A percentile compares a stretch with the other conserved stretches of the same genome.
phyloP scores from a whole-genome alignment of 352 stramenopile species.

The Peronospora farinosa region DNA sequence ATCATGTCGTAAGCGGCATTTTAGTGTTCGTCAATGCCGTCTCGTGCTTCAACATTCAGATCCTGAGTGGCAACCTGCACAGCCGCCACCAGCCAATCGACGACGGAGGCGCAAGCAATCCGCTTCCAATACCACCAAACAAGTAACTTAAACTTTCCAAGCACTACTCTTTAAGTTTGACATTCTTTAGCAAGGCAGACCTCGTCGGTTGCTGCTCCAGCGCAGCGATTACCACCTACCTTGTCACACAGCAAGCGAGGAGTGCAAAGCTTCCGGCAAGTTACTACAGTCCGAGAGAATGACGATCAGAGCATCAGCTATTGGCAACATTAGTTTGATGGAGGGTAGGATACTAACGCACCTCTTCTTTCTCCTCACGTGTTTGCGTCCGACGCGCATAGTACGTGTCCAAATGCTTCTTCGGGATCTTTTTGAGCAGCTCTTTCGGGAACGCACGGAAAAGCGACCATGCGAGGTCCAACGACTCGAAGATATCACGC shows the following conservation, averaged over 20 bases:
- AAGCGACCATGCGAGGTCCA: constrained; percentile 98
- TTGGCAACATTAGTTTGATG: neutral
- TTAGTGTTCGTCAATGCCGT: constrained; percentile 59
- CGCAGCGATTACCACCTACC: constrained; percentile 6
- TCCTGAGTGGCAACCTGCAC: constrained; percentile 52
- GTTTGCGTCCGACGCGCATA: constrained; percentile 92
- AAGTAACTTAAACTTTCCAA: constrained; percentile 28
- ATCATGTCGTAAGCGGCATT: constrained; percentile 59
- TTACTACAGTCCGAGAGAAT: constrained; percentile 15
- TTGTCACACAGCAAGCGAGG: constrained; percentile 4
- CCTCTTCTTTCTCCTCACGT: constrained; percentile 83
- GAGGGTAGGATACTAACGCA: constrained; percentile 14
- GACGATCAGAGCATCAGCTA: constrained; percentile 9
- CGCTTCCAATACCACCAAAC: constrained; percentile 12
- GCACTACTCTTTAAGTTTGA: constrained; percentile 22
- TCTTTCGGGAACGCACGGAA: constrained; percentile 98
- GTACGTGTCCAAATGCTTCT: constrained; percentile 96
- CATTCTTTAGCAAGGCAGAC: constrained; percentile 19
- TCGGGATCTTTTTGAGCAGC: constrained; percentile 99
- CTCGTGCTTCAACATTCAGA: constrained; percentile 59
- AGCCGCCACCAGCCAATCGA: constrained; percentile 20
- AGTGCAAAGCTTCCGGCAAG: constrained; percentile 2
- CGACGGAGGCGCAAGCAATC: constrained; percentile 25
- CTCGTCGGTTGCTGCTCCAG: constrained; percentile 14
- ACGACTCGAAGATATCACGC: constrained; percentile 96